phyloP scores from a whole-genome alignment of 768 basidiomycete species.

The Cantharellus cinnabarinus region DNA sequence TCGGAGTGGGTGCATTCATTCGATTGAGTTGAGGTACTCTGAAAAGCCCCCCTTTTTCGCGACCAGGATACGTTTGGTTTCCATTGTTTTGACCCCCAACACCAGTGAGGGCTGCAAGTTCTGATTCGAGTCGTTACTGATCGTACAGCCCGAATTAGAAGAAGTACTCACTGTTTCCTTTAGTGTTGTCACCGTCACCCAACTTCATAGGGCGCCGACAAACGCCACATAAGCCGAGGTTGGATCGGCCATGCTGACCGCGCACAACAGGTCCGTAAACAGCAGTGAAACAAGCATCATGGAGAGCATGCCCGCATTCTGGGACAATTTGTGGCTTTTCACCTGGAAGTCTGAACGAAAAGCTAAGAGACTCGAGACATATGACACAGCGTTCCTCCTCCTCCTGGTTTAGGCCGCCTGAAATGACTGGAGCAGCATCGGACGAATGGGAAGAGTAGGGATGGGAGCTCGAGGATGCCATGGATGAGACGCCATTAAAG shows the following conservation, averaged over 20 bases:
- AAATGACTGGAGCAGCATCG: slow-evolving; percentile 31
- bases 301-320: slow-evolving; percentile 94
- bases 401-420: slow-evolving; percentile 36
- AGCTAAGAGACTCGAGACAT: slow-evolving; percentile 86
- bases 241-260: slow-evolving; percentile 40
- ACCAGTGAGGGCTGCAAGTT: slow-evolving; percentile 84
- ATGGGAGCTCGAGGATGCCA: slow-evolving; percentile 2
- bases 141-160: background rate
- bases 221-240: slow-evolving; percentile 89
- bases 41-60: background rate
- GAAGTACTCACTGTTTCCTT: slow-evolving; percentile 57
- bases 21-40: background rate
- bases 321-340: slow-evolving; percentile 97
- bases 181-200: slow-evolving; percentile 66
- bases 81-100: slow-evolving; percentile 21
- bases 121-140: slow-evolving; percentile 22
- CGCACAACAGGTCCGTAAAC: slow-evolving; percentile 68
- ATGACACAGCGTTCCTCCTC: slow-evolving; percentile 90
- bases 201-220: slow-evolving; percentile 95
- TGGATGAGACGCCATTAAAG: background rate
- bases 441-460: slow-evolving; percentile 8
- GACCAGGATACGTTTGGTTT: slow-evolving; percentile 33
- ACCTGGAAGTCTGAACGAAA: slow-evolving; percentile 79
- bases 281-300: slow-evolving; percentile 91
- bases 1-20: slow-evolving; percentile 3